Conservation (phyloP, 305 asterid species). For the Fraxinus angustifolia region DNA sequence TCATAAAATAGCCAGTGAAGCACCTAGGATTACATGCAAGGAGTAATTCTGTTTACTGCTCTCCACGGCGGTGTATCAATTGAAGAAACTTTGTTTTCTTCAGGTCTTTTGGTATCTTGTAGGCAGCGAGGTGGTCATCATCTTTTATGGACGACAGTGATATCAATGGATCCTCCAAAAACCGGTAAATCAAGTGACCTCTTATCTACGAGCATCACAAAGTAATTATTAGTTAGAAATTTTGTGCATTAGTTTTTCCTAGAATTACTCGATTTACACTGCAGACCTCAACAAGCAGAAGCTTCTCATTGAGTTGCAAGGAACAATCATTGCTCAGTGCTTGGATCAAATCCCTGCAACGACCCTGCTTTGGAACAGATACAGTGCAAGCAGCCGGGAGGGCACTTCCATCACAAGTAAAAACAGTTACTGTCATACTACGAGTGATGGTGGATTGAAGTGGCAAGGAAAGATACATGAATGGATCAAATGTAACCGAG, state of each 20-base stretch:
- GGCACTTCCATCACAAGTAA: slow-evolving; percentile 92
- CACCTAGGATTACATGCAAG: neutral
- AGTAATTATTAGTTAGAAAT: slow-evolving; percentile 11
- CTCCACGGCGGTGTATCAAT: slow-evolving; percentile 91
- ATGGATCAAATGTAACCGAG: slow-evolving; percentile 94
- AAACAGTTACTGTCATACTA: slow-evolving; percentile 85
- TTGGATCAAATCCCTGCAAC: slow-evolving; percentile 88
- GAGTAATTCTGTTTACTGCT: slow-evolving; percentile 51
- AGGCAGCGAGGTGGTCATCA: slow-evolving; percentile 92
- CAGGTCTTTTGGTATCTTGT: slow-evolving; percentile 71
- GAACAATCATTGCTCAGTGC: slow-evolving; percentile 76
- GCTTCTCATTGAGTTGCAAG: slow-evolving; percentile 77
- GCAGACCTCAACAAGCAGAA: slow-evolving; percentile 92
- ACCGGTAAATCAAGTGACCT: slow-evolving; percentile 84
- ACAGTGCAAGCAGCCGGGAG: slow-evolving; percentile 75
- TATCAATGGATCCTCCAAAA: slow-evolving; percentile 86
- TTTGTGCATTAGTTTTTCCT: neutral
- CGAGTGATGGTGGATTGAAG: slow-evolving; percentile 86
- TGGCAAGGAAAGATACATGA: slow-evolving; percentile 95
- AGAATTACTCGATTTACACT: slow-evolving; percentile 21
- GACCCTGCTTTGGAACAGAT: slow-evolving; percentile 90
- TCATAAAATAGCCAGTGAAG: slow-evolving; percentile 21
- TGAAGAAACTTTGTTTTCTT: slow-evolving; percentile 85
- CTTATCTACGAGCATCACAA: slow-evolving; percentile 59
- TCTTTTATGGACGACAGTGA: slow-evolving; percentile 78